A percentile compares a stretch with the other conserved stretches of the same genome.
phyloP scores from a whole-genome alignment of 306 rosid genomes.

The Dryas octopetala region DNA sequence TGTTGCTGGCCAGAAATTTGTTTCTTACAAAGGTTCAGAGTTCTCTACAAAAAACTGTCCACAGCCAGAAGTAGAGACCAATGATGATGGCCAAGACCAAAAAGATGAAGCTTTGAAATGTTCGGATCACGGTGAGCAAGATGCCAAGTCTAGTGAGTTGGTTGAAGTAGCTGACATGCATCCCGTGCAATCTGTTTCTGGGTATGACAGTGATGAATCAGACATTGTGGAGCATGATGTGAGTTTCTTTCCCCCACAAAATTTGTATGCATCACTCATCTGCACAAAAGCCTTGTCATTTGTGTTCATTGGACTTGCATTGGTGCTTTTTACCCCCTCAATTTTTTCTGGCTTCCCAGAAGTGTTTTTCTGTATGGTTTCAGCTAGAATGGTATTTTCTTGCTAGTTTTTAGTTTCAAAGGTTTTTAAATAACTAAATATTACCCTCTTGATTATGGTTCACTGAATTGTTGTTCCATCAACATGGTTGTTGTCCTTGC shows the following conservation, averaged over 20 bases:
- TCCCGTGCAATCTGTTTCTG: conserved; percentile 46
- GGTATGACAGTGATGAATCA: conserved; percentile 76
- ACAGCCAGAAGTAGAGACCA: conserved; percentile 50
- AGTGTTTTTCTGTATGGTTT: background rate
- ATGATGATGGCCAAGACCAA: conserved; percentile 33
- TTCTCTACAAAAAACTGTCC: conserved; percentile 30
- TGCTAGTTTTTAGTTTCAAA: background rate
- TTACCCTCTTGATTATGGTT: background rate
- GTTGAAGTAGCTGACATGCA: conserved; percentile 39
- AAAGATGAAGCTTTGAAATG: conserved; percentile 36
- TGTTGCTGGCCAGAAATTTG: conserved; percentile 39
- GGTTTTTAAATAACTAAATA: background rate
- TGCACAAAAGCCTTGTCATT: background rate
- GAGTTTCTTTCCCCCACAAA: conserved; percentile 32
- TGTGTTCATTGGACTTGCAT: background rate
- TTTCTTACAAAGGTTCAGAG: conserved; percentile 30
- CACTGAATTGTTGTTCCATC: conserved; percentile 1
- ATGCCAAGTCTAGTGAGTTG: conserved; percentile 44
- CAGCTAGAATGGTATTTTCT: background rate
- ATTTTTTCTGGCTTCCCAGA: background rate
- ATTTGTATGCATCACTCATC: background rate
- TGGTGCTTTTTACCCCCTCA: background rate
- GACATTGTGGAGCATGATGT: conserved; percentile 91
- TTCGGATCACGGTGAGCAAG: conserved; percentile 36
- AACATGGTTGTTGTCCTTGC: background rate